These are phyloP conservation scores for Aspergillus ostianus DNA, from an alignment of 495 filamentous ascomycete genomes.

Conservation along the genomic window DNA sequence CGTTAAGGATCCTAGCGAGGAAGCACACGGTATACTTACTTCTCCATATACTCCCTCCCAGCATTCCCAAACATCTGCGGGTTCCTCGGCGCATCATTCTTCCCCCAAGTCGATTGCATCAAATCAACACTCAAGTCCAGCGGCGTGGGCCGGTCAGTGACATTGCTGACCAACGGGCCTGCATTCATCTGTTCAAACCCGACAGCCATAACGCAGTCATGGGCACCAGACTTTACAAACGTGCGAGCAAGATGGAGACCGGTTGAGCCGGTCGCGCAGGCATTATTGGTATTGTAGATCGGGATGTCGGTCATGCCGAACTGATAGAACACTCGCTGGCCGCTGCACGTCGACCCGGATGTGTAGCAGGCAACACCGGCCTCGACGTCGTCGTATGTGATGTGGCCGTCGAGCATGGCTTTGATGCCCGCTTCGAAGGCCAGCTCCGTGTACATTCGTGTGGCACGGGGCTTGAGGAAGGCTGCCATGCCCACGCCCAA, in stretches of 20 bases:
- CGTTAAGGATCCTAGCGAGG: constrained; percentile 67
- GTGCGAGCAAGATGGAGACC: constrained; percentile 78
- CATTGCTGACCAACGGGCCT: constrained; percentile 72
- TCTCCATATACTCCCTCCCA: constrained; percentile 89
- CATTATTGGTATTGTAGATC: constrained; percentile 95
- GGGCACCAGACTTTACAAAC: constrained; percentile 70
- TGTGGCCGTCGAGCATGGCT: constrained; percentile 86
- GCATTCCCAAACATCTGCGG: constrained; percentile 93
- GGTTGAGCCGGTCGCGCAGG: constrained; percentile 87
- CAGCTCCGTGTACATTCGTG: constrained; percentile 61
- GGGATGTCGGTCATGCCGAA: constrained; percentile 94
- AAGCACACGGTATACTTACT: constrained; percentile 42
- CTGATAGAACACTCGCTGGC: constrained; percentile 95
- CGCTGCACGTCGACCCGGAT: constrained; percentile 88
- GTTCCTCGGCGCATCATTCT: constrained; percentile 63
- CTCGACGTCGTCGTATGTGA: constrained; percentile 93
- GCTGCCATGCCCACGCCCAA: constrained; percentile 95
- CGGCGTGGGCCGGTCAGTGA: constrained; percentile 72
- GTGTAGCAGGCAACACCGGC: constrained; percentile 91
- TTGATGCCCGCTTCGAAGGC: constrained; percentile 93
- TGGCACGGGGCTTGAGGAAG: constrained; percentile 93
- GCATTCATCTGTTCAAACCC: constrained; percentile 97
- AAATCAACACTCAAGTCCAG: constrained; percentile 63
- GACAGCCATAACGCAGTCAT: constrained; percentile 80
- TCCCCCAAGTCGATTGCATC: constrained; percentile 77